phyloP scores from a whole-genome alignment of 345 rosid species.

The Linum usitatissimum region DNA sequence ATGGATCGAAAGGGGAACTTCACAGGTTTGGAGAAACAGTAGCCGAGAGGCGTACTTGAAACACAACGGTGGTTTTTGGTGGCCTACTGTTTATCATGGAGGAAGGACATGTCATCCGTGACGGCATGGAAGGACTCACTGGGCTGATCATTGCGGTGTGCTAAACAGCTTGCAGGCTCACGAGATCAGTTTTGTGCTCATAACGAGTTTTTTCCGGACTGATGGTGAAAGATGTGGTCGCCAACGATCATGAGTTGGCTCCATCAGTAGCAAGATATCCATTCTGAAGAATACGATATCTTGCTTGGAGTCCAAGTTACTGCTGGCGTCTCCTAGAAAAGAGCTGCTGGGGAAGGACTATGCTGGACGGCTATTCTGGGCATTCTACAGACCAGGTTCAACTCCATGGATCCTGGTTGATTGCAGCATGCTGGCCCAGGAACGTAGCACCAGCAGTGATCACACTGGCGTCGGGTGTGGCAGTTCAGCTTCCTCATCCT shows the following conservation, averaged over 20 bases:
- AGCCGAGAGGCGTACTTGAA: not conserved
- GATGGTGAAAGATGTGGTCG: conserved; percentile 10
- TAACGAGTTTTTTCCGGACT: conserved; percentile 10
- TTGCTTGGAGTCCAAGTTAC: conserved; percentile 17
- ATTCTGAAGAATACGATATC: conserved; percentile 24
- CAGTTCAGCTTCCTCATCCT: conserved; percentile 1
- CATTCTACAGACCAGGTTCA: conserved; percentile 20
- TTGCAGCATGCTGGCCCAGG: conserved; percentile 10
- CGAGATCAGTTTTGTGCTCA: conserved; percentile 10
- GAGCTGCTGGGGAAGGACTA: conserved; percentile 27
- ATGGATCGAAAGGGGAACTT: not conserved
- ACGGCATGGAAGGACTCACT: conserved; percentile 5
- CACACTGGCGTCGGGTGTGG: not conserved
- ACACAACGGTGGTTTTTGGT: not conserved
- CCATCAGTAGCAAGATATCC: conserved; percentile 15
- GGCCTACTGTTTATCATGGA: not conserved
- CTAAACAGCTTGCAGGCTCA: not conserved
- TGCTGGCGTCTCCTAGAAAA: conserved; percentile 19
- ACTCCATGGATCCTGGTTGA: conserved; percentile 25
- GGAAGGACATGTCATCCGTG: conserved; percentile 7
- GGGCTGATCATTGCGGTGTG: conserved; percentile 1
- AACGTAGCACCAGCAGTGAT: not conserved
- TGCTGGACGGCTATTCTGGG: conserved; percentile 29
- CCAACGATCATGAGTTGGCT: conserved; percentile 9
- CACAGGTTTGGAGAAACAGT: not conserved